These are phyloP conservation scores for Sordariomycetes sp. DNA, from an alignment of 2,329 filamentous ascomycete species.

Conservation along the genomic window DNA sequence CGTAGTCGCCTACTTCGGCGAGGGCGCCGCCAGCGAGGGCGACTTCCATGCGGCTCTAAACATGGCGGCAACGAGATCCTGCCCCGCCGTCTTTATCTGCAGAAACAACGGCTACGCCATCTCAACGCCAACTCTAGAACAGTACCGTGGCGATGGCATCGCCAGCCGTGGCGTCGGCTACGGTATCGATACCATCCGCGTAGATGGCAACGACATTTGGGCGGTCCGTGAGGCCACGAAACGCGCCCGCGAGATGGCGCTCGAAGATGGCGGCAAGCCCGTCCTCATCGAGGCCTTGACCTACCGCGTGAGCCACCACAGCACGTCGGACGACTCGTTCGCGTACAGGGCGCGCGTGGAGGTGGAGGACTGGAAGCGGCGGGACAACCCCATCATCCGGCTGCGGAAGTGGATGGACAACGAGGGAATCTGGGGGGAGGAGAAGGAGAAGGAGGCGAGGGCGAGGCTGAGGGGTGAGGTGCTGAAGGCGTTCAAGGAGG, in stretches of 20 bases:
- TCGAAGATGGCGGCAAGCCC: conserved; percentile 68
- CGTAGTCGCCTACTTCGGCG: conserved; percentile 77
- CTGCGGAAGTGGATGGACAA: conserved; percentile 85
- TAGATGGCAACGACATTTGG: conserved; percentile 92
- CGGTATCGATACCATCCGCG: conserved; percentile 83
- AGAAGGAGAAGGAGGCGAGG: conserved; percentile 61
- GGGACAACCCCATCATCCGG: conserved; percentile 79
- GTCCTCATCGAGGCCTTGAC: conserved; percentile 92
- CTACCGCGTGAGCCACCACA: conserved; percentile 96
- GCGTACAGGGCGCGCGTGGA: conserved; percentile 89
- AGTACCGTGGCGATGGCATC: conserved; percentile 86
- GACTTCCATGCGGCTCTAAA: conserved; percentile 89
- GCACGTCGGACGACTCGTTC: conserved; percentile 92
- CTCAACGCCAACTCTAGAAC: conserved; percentile 76
- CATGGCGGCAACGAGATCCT: conserved; percentile 79
- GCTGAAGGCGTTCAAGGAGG: conserved; percentile 70
- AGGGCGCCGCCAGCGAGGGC: conserved; percentile 80
- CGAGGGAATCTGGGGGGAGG: conserved; percentile 72
- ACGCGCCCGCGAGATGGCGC: conserved; percentile 62
- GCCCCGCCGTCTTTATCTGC: conserved; percentile 80
- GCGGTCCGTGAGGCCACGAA: conserved; percentile 72
- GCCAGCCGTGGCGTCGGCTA: conserved; percentile 79
- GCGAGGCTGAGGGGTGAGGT: conserved; percentile 58
- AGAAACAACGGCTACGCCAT: conserved; percentile 91
- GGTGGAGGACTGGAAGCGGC: conserved; percentile 87